Conservation (phyloP, 345 rosid species). For the Citropsis articulata region DNA sequence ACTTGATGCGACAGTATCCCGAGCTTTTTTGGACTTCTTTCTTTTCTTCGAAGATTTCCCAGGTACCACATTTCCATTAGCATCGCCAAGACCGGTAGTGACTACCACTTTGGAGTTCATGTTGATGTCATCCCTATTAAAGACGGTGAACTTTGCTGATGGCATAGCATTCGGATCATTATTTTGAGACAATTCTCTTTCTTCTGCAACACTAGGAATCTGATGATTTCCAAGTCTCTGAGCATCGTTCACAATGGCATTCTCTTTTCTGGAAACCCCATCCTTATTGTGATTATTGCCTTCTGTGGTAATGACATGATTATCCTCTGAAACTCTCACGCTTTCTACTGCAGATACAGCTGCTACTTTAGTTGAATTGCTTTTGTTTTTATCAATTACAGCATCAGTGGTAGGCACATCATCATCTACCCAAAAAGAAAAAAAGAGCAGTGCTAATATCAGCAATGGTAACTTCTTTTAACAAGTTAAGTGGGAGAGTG, state of each 20-base stretch:
- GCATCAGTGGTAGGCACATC: slow-evolving; percentile 1
- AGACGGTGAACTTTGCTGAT: neutral
- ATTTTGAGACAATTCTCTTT: slow-evolving; percentile 6
- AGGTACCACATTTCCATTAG: slow-evolving; percentile 13
- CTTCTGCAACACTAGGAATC: slow-evolving; percentile 11
- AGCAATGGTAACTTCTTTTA: slow-evolving; percentile 12
- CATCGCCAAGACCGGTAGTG: neutral
- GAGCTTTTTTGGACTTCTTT: slow-evolving; percentile 39
- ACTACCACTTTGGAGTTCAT: neutral
- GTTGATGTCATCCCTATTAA: slow-evolving; percentile 5
- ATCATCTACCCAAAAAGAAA: slow-evolving; percentile 18
- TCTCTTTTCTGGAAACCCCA: slow-evolving; percentile 2
- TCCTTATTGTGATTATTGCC: neutral
- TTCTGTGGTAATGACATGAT: slow-evolving; percentile 7
- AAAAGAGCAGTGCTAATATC: slow-evolving; percentile 6
- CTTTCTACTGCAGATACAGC: slow-evolving; percentile 2
- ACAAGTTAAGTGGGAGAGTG: neutral
- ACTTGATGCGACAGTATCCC: slow-evolving; percentile 24
- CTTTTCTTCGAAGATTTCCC: slow-evolving; percentile 39
- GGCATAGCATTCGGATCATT: slow-evolving; percentile 1
- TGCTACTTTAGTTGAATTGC: slow-evolving; percentile 8
- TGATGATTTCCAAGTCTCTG: slow-evolving; percentile 11
- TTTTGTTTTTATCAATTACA: slow-evolving; percentile 16
- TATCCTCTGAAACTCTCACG: slow-evolving; percentile 8
- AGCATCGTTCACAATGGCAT: neutral